Base-by-base conservation (phyloP, 768 basidiomycete species). In the Erythrobasidium yunnanense region DNA sequence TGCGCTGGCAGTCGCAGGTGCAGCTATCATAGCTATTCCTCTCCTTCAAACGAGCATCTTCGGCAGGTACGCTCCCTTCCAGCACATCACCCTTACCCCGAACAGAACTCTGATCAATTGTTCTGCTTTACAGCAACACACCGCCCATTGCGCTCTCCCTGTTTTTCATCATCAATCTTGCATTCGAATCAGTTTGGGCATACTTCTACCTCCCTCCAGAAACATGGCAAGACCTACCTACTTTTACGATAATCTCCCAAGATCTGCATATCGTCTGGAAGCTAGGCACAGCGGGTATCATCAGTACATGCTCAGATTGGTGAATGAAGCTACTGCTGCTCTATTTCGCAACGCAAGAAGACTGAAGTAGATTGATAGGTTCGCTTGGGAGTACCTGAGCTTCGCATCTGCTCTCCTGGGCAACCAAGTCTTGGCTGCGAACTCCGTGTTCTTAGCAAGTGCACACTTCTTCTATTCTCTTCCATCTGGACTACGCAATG, bases 341-440 rank as follows among this genome's bases (percentile, higher is more conserved):
- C 8, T 13, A 51, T 8, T 18, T 25, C 17, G 49, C 11, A 8
- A 51, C 23, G 49, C 49, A 7, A 51, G 8, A 51, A 13, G 11
- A 8, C 49, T n/a, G n/a, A n/a, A n/a, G 11, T 8, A 15, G 49
- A 8, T 25, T 25, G 25, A 8, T 25, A 51, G 49, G 49, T 63
- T 49, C 25, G 60, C 60, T 25, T 63, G 60, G 60, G 60, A 63
- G 27, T 49, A 34, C 60, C 38, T 63, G 18, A 51, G 33, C 32
- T 51, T 63, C 25, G 46, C 49, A 17, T 63, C 60, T 2, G 60
- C 60, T 27, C 38, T 46, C 29, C 42, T 63, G 18, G 60, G 60
- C 29, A 32, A 11, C 27, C n/a, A 27, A 23, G 23, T n/a, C 8
- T 32, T 63, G 6, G 60, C 60, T 20, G 60, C 60, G 2, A 63